Evolutionary conservation across 768 basidiomycete species (phyloP), one percentile per base, ranked within the genome.

Genomic region (Hericium rajendrae): DNA sequence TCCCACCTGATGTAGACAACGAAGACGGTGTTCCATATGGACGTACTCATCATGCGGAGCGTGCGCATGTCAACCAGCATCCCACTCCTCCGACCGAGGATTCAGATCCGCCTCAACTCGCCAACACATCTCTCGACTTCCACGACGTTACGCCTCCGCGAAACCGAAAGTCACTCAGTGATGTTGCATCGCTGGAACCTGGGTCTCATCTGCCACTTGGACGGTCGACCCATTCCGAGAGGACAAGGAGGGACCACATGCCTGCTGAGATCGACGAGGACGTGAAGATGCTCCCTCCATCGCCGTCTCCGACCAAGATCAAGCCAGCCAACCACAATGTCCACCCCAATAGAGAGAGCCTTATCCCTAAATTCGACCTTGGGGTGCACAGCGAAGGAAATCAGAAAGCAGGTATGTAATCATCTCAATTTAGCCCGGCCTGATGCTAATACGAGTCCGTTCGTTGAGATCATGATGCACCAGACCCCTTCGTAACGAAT

Each of bases 21-120:
- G 84, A 85, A 66, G 79, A 78, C 56, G 84, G 84, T 2, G 69
- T 86, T 54, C 82, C 83, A 5, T 78, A 83, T 50, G 86, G 84
- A 20, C 77, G 81, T 16, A 77, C 76, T 18, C 85, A 84, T 67
- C 85, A 84, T 61, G 74, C 77, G 6, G 79, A 83, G 43, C 76
- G 82, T 28, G 74, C 75, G 39, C 79, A 77, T 59, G 71, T 49
- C 55, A 38, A 58, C 6, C 59, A 64, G 13, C 65, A 66, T 37
- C 63, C 56, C 5, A 64, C 64, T 2, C 66, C 66, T 20, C 61
- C 65, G 16, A 39, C 43, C 15, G 58, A 64, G 15, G 20, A 55
- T 46, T 40, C 38, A 6, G 54, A 59, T 20, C 41, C 11, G 53
- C 28, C 20, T 3, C 43, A 46, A 11, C 15, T 20, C 9, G 51